Conservation (phyloP, 768 basidiomycete genomes). For the Calocybe indica region DNA sequence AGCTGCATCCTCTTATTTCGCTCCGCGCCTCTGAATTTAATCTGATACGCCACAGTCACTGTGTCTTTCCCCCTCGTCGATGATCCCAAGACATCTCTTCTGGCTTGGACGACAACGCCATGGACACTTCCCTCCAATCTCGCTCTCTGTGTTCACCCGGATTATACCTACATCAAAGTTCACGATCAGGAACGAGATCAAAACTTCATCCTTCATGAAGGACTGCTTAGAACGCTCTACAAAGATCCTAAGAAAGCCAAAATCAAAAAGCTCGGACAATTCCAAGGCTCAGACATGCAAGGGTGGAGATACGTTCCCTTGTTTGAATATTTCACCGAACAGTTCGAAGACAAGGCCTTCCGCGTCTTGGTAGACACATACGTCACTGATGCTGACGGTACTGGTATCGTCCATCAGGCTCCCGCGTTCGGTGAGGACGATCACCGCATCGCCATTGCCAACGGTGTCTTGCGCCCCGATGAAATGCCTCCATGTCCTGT, state of each 20-base stretch:
- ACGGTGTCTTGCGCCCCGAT: conserved; percentile 77
- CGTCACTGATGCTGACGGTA: conserved; percentile 90
- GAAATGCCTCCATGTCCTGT: conserved; percentile 97
- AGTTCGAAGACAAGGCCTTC: conserved; percentile 92
- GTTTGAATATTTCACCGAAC: conserved; percentile 95
- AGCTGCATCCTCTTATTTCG: conserved; percentile 15
- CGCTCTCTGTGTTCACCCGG: conserved; percentile 92
- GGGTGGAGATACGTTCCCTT: conserved; percentile 94
- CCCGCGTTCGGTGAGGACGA: conserved; percentile 99
- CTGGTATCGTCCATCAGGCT: conserved; percentile 98
- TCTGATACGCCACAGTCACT: conserved; percentile 50
- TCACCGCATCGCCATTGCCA: conserved; percentile 83
- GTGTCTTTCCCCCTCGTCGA: conserved; percentile 91
- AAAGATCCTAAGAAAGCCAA: conserved; percentile 98
- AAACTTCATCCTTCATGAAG: conserved; percentile 91
- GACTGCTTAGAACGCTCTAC: conserved; percentile 81
- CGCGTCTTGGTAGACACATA: conserved; percentile 86
- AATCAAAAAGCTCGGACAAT: conserved; percentile 84
- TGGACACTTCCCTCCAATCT: conserved; percentile 98
- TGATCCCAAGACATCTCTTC: conserved; percentile 81
- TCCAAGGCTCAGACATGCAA: conserved; percentile 89
- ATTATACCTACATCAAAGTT: conserved; percentile 95
- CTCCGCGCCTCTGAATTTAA: not conserved
- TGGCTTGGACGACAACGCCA: conserved; percentile 99
- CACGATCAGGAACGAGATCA: conserved; percentile 81